These are phyloP conservation scores for Fraxinus sp. DNA, from an alignment of 305 asterid genomes.

Conservation along the genomic window DNA sequence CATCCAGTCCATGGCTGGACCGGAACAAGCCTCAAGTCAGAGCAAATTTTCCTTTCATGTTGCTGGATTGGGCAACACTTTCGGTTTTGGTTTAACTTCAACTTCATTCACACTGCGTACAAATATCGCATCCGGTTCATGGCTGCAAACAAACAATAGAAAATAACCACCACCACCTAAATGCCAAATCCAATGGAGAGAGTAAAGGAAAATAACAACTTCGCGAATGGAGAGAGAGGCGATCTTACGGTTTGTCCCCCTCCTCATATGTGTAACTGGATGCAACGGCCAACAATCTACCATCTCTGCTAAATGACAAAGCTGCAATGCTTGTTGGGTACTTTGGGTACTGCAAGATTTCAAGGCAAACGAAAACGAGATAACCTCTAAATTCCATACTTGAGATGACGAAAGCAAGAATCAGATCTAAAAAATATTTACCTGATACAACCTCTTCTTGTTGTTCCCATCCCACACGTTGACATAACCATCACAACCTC, in stretches of 20 bases:
- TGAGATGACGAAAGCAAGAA: constrained; percentile 7
- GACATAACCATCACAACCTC: constrained; percentile 95
- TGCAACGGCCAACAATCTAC: constrained; percentile 82
- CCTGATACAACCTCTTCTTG: constrained; percentile 96
- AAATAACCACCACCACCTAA: background rate
- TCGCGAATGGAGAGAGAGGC: background rate
- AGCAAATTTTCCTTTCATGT: constrained; percentile 33
- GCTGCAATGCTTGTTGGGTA: constrained; percentile 87
- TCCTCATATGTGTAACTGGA: constrained; percentile 95
- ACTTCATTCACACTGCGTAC: constrained; percentile 89
- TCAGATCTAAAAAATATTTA: constrained; percentile 24
- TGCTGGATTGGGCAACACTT: constrained; percentile 57
- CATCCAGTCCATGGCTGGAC: background rate
- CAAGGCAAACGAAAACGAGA: constrained; percentile 18
- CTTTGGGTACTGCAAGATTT: constrained; percentile 59
- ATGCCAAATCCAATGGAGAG: background rate
- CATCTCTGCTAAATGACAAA: constrained; percentile 89
- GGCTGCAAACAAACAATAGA: constrained; percentile 45
- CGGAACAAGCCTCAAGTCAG: background rate
- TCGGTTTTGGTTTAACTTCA: constrained; percentile 95
- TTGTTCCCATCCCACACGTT: constrained; percentile 98
- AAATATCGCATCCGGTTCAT: constrained; percentile 77
- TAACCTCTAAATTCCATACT: background rate
- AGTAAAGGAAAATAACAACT: background rate
- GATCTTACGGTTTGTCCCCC: constrained; percentile 80